A percentile compares a stretch with the other conserved stretches of the same genome.
These are phyloP conservation scores for Polymyxa betae DNA, from an alignment of 208 protist genomes.

Conservation along the genomic window DNA sequence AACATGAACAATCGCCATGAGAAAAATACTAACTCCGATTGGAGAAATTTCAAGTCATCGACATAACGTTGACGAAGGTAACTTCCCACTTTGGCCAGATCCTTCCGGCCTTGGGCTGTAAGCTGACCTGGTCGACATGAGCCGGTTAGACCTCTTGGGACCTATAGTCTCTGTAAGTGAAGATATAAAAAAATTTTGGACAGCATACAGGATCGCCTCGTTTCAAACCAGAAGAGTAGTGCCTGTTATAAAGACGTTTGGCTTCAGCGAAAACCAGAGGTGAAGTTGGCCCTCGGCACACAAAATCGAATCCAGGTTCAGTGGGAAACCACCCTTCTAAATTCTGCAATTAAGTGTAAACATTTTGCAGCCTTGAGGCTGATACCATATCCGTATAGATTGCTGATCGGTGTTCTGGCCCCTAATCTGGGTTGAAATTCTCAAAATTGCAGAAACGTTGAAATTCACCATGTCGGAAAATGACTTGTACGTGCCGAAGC, in stretches of 20 bases:
- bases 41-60: not conserved
- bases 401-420: conserved; percentile 17
- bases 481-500: conserved; percentile 18
- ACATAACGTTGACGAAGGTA: conserved; percentile 31
- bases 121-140: conserved; percentile 40
- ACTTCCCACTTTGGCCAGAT: not conserved
- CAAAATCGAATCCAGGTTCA: not conserved
- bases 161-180: not conserved
- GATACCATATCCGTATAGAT: not conserved
- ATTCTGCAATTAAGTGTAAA: not conserved
- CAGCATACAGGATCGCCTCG: not conserved
- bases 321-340: not conserved
- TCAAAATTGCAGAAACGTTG: not conserved
- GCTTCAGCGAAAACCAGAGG: conserved; percentile 23
- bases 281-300: conserved; percentile 21
- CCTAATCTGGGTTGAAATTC: not conserved
- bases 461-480: conserved; percentile 8
- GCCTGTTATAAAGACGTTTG: not conserved
- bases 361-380: not conserved
- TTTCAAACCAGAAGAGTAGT: not conserved
- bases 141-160: not conserved
- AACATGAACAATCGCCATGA: not conserved
- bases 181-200: not conserved
- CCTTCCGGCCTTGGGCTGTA: not conserved
- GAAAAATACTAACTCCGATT: not conserved